Conservation (phyloP, 2,329 filamentous ascomycete genomes). For the Exophiala sideris region DNA sequence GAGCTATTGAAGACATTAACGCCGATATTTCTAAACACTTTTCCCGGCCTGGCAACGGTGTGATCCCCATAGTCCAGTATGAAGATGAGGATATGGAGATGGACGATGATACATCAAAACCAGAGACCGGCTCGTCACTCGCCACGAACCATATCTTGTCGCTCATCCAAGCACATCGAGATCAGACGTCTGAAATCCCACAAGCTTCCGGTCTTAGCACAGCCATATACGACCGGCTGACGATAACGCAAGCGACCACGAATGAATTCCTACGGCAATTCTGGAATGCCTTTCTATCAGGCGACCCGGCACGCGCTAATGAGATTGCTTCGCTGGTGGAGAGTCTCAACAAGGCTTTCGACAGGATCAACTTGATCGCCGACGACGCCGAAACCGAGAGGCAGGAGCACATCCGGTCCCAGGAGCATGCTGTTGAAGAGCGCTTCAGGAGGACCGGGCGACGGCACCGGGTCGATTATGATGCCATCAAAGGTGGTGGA, state of each 20-base stretch:
- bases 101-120: slow-evolving; percentile 49
- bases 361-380: slow-evolving; percentile 76
- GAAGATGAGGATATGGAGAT: slow-evolving; percentile 23
- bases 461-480: slow-evolving; percentile 66
- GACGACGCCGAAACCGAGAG: slow-evolving; percentile 74
- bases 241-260: slow-evolving; percentile 82
- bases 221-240: slow-evolving; percentile 59
- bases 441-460: slow-evolving; percentile 70
- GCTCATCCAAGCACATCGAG: slow-evolving; percentile 57
- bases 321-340: slow-evolving; percentile 81
- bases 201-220: slow-evolving; percentile 47
- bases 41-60: slow-evolving; percentile 22
- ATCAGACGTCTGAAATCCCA: slow-evolving; percentile 39
- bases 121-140: slow-evolving; percentile 66
- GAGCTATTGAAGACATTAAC: slow-evolving; percentile 23
- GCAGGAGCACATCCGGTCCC: slow-evolving; percentile 60
- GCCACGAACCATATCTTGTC: slow-evolving; percentile 56
- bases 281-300: slow-evolving; percentile 87
- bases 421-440: slow-evolving; percentile 68
- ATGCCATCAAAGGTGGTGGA: slow-evolving; percentile 68
- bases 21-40: slow-evolving; percentile 20
- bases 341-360: slow-evolving; percentile 71
- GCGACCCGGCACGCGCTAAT: slow-evolving; percentile 72
- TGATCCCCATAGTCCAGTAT: slow-evolving; percentile 22
- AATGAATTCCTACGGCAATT: slow-evolving; percentile 97